A percentile compares a stretch with the other conserved stretches of the same genome.
phyloP scores from a whole-genome alignment of 2,329 filamentous ascomycete genomes.

The Botryotinia globosa region DNA sequence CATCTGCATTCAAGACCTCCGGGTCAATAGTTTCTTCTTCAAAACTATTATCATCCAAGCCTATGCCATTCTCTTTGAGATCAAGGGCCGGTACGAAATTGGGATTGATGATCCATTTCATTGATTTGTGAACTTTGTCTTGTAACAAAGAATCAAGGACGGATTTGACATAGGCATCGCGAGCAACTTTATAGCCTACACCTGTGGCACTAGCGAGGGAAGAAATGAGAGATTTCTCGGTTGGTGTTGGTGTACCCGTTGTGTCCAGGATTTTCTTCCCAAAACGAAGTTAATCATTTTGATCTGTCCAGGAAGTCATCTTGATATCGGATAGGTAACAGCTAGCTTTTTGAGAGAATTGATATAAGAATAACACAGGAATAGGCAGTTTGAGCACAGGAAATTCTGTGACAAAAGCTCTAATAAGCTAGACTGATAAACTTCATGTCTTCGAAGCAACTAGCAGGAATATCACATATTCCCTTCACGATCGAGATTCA shows the following conservation, averaged over 20 bases:
- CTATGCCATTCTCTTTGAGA: not conserved
- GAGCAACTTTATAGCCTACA: slow-evolving; percentile 22
- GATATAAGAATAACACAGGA: no score
- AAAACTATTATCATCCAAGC: not conserved
- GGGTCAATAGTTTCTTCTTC: slow-evolving; percentile 14
- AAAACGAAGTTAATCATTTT: slow-evolving; percentile 21
- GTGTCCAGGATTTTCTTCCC: slow-evolving; percentile 21
- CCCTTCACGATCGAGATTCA: not conserved
- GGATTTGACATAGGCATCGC: slow-evolving; percentile 23
- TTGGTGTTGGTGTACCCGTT: slow-evolving; percentile 19
- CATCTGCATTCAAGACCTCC: slow-evolving; percentile 21
- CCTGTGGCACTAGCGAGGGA: slow-evolving; percentile 21
- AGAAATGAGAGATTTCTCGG: slow-evolving; percentile 23
- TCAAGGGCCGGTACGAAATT: slow-evolving; percentile 21
- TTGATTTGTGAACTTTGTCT: slow-evolving; percentile 24
- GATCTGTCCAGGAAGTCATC: slow-evolving; percentile 20
- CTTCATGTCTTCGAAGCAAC: not conserved
- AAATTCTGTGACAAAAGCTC: not conserved
- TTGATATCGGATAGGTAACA: not conserved
- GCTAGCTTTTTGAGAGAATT: not conserved
- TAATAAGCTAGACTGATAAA: not conserved
- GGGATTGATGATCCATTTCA: slow-evolving; percentile 22
- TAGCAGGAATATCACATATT: no score
- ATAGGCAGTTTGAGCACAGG: no score
- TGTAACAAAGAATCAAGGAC: slow-evolving; percentile 22